A percentile compares a stretch with the other conserved stretches of the same genome.
These are phyloP conservation scores for Exophiala viscosa DNA, from an alignment of 2,329 filamentous ascomycete genomes.

Conservation along the genomic window DNA sequence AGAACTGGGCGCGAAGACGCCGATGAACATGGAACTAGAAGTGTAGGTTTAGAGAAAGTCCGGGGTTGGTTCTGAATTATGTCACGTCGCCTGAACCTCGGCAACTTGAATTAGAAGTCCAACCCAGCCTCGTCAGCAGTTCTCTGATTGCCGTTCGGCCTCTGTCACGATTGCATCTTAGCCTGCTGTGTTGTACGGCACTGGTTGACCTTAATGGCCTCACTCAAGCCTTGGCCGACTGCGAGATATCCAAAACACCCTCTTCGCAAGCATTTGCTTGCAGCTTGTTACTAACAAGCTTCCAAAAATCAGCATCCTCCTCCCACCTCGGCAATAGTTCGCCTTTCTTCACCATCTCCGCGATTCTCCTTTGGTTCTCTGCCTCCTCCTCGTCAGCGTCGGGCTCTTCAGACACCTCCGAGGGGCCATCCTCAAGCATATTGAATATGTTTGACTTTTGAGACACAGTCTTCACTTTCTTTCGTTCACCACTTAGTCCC, in stretches of 20 bases:
- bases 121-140: background rate
- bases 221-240: background rate
- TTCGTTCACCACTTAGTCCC: background rate
- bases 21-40: background rate
- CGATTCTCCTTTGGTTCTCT: constrained; percentile 19
- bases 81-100: constrained; percentile 16
- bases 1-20: background rate
- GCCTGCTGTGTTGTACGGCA: background rate
- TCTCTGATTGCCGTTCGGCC: too few relatives aligned
- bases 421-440: constrained; percentile 15
- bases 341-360: constrained; percentile 33
- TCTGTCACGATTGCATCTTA: background rate
- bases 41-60: background rate
- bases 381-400: constrained; percentile 1
- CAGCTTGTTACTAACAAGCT: constrained; percentile 56
- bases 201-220: background rate
- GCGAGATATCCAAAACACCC: constrained; percentile 37
- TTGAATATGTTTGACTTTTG: constrained; percentile 20
- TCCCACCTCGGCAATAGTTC: constrained; percentile 51
- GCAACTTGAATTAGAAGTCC: background rate
- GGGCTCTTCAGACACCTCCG: constrained; percentile 1
- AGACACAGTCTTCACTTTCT: constrained; percentile 16
- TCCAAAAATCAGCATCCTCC: constrained; percentile 50
- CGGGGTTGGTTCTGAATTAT: background rate
- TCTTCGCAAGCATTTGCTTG: constrained; percentile 60